Evolutionary conservation across 176 grass and related monocot genomes (phyloP), one percentile per base, ranked within the genome.

Genomic region (Oryza officinalis): DNA sequence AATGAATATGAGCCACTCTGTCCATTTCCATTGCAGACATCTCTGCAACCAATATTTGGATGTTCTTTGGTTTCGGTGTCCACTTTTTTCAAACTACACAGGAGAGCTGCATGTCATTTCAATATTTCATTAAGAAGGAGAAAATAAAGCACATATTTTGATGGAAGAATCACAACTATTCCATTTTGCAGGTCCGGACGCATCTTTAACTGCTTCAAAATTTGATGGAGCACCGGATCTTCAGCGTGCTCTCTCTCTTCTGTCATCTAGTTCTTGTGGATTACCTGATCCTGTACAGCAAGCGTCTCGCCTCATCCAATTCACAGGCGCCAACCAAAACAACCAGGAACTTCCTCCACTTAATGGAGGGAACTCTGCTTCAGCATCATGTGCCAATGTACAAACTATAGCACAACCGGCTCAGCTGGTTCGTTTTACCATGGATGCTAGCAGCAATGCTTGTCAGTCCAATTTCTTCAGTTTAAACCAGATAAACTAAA

Each of bases 161-260:
- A 40, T 83, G 74, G 25, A 28, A 71, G 22, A 65, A 70, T 79
- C 33, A 83, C 57, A 75, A 79, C 67, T 46, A 35, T 28, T 78
- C 67, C 63, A 37, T 78, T 74, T 11, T 74, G 33, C 81, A 95
- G 95, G 88, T 88, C 76, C 57, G 69, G 85, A 87, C 80, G 52
- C 75, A 38, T 86, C 68, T 75, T 59, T 76, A 80, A 75, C 80
- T 67, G 88, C 94, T 92, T 94, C 88, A 65, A 91, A 89, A 91
- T 85, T 89, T 14, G 90, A 90, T 94, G 92, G 96, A 95, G 96
- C 89, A 93, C 91, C 68, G 77, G 93, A 97, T 94, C 94, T 95
- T 91, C 92, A 88, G 80, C 85, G 70, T 95, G 96, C 93, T 93
- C 91, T 88, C 96, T 95, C 91, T 95, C 96, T 95, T 98, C 96